phyloP scores from a whole-genome alignment of 495 filamentous ascomycete species.

The Glarea lozoyensis region DNA sequence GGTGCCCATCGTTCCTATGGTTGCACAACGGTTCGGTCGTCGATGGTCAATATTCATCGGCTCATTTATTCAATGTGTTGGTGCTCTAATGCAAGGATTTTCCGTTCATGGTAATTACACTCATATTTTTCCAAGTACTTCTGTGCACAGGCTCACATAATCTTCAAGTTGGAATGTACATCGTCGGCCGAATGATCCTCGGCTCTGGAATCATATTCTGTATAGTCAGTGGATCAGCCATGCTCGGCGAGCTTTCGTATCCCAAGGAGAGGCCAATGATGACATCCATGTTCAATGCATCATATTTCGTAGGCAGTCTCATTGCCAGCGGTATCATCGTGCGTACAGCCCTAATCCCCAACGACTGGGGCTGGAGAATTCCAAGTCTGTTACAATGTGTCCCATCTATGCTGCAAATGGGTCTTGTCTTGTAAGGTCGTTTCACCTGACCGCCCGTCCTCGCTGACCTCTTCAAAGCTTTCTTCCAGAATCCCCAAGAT shows the following conservation, averaged over 20 bases:
- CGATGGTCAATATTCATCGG: conserved; percentile 41
- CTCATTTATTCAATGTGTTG: conserved; percentile 36
- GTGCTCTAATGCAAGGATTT: conserved; percentile 35
- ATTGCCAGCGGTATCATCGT: conserved; percentile 13
- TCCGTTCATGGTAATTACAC: conserved; percentile 20
- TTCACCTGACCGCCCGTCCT: conserved; percentile 1
- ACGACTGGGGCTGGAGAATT: conserved; percentile 17
- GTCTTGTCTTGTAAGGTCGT: conserved; percentile 10
- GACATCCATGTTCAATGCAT: conserved; percentile 59
- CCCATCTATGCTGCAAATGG: conserved; percentile 13
- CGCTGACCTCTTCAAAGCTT: conserved; percentile 5
- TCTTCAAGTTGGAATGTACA: conserved; percentile 42
- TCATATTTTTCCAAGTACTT: too few relatives aligned
- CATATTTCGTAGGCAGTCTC: conserved; percentile 40
- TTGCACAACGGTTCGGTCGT: conserved; percentile 34
- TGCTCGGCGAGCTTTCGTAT: conserved; percentile 57
- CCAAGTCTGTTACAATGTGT: conserved; percentile 15
- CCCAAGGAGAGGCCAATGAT: conserved; percentile 57
- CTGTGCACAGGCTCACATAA: too few relatives aligned
- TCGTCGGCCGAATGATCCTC: conserved; percentile 53
- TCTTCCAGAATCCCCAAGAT: conserved; percentile 46
- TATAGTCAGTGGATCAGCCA: conserved; percentile 52
- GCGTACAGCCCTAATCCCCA: conserved; percentile 7
- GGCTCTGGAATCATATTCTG: conserved; percentile 57
- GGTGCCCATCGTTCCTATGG: conserved; percentile 36